Conservation (phyloP, 805 yeast genomes). For the Nakazawaea siamensis region DNA sequence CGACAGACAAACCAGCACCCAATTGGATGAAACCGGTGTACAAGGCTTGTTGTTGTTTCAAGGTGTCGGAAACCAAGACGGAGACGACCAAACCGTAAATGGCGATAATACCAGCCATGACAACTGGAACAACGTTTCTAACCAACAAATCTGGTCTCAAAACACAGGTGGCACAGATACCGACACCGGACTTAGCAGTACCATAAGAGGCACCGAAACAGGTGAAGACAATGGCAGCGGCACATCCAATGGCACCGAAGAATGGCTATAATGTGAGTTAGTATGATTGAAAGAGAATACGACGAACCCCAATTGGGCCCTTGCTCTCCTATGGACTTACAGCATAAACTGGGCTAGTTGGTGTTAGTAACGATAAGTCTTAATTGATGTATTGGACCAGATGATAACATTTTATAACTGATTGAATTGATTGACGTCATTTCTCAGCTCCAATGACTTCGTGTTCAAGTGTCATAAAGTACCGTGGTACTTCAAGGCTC, state of each 20-base stretch:
- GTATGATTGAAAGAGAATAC: not conserved
- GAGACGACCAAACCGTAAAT: constrained; percentile 96
- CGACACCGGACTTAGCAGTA: constrained; percentile 98
- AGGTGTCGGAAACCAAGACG: constrained; percentile 84
- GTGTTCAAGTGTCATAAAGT: too few relatives aligned
- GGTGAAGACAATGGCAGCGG: constrained; percentile 97
- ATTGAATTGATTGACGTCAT: too few relatives aligned
- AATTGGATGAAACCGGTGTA: constrained; percentile 97
- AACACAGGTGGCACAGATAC: constrained; percentile 97
- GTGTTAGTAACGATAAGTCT: constrained; percentile 7
- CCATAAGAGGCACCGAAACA: constrained; percentile 99
- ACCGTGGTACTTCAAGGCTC: too few relatives aligned
- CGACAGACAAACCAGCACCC: constrained; percentile 97
- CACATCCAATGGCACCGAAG: constrained; percentile 99
- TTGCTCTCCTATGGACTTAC: constrained; percentile 23
- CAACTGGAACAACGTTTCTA: constrained; percentile 91
- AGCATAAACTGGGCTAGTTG: constrained; percentile 62
- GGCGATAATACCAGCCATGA: constrained; percentile 99
- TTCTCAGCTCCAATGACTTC: too few relatives aligned
- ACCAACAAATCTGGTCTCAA: constrained; percentile 94
- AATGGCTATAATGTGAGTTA: constrained; percentile 51
- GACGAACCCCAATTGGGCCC: too few relatives aligned
- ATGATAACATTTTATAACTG: too few relatives aligned
- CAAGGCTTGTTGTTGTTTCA: constrained; percentile 84
- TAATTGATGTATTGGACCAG: too few relatives aligned